Percentiles rank a stretch among this genome's conserved stretches.
Evolutionary conservation across 306 rosid species (phyloP).

Genomic region (Citrullus amarus): DNA sequence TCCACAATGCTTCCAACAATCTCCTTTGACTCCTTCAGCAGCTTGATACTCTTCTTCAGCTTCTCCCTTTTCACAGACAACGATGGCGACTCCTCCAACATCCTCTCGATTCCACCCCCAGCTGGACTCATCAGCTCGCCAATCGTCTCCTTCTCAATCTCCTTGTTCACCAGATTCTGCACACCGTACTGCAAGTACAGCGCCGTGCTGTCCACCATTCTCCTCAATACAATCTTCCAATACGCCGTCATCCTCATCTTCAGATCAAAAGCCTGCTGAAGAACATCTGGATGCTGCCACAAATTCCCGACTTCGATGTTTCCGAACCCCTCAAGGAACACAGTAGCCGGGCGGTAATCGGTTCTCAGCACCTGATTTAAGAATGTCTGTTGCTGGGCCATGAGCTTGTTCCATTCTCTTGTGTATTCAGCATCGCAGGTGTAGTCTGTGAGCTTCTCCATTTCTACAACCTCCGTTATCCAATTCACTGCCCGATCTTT

Average conservation of each 20-base stretch:
- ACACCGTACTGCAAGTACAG: slow-evolving; percentile 11
- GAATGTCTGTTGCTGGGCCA: neutral
- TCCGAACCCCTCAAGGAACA: neutral
- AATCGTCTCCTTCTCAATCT: slow-evolving; percentile 4
- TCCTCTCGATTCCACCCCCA: slow-evolving; percentile 2
- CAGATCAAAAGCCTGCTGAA: slow-evolving; percentile 12
- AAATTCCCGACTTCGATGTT: neutral
- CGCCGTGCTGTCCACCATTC: slow-evolving; percentile 16
- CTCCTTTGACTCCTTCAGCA: slow-evolving; percentile 14
- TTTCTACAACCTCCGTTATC: slow-evolving; percentile 11
- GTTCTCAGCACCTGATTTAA: neutral
- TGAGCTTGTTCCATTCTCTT: slow-evolving; percentile 13
- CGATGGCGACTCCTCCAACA: slow-evolving; percentile 16
- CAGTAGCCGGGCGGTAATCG: neutral
- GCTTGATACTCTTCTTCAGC: slow-evolving; percentile 9
- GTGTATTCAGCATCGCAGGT: slow-evolving; percentile 9
- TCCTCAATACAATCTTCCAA: slow-evolving; percentile 14
- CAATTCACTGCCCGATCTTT: slow-evolving; percentile 3
- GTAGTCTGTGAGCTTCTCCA: slow-evolving; percentile 15
- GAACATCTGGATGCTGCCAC: slow-evolving; percentile 9
- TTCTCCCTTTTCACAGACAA: slow-evolving; percentile 10
- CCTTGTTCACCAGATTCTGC: slow-evolving; percentile 12
- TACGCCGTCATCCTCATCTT: slow-evolving; percentile 15
- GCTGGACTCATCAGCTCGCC: slow-evolving; percentile 7
- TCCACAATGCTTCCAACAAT: slow-evolving; percentile 13